Percentiles rank a stretch among this genome's conserved stretches.
phyloP scores from a whole-genome alignment of 305 asterid species.

The Caryopteris hybrid region DNA sequence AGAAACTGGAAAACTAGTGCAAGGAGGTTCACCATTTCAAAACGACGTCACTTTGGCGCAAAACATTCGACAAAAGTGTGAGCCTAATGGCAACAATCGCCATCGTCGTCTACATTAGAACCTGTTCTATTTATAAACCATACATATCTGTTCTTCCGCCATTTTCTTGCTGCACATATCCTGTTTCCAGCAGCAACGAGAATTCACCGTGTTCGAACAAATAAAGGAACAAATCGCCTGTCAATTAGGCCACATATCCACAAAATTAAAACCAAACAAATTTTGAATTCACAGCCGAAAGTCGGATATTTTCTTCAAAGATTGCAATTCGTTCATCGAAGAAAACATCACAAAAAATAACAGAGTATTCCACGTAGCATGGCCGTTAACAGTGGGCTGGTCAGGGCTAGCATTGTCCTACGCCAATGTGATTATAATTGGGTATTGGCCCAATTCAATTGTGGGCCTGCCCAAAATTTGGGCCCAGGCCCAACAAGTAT shows the following conservation, averaged over 20 bases:
- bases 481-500: too few relatives aligned
- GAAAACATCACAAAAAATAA: slow-evolving; percentile 20
- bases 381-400: slow-evolving; percentile 55
- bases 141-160: slow-evolving; percentile 16
- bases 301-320: slow-evolving; percentile 11
- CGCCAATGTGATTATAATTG: slow-evolving; percentile 60
- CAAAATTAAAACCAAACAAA: slow-evolving; percentile 20
- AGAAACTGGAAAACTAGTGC: slow-evolving; percentile 43
- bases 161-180: slow-evolving; percentile 8
- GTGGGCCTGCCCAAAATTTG: too few relatives aligned
- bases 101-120: slow-evolving; percentile 39
- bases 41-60: slow-evolving; percentile 47
- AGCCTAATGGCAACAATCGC: slow-evolving; percentile 46
- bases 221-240: slow-evolving; percentile 32
- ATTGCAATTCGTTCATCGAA: not conserved
- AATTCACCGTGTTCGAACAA: slow-evolving; percentile 12
- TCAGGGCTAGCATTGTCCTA: slow-evolving; percentile 59
- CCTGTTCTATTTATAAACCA: slow-evolving; percentile 22
- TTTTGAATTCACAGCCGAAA: slow-evolving; percentile 39
- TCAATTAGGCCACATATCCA: slow-evolving; percentile 24
- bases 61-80: slow-evolving; percentile 50
- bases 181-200: slow-evolving; percentile 32
- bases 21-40: slow-evolving; percentile 42
- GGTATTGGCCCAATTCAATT: too few relatives aligned
- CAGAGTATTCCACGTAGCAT: slow-evolving; percentile 56